These are phyloP conservation scores for Letharia columbiana DNA, from an alignment of 495 filamentous ascomycete genomes.

Conservation along the genomic window DNA sequence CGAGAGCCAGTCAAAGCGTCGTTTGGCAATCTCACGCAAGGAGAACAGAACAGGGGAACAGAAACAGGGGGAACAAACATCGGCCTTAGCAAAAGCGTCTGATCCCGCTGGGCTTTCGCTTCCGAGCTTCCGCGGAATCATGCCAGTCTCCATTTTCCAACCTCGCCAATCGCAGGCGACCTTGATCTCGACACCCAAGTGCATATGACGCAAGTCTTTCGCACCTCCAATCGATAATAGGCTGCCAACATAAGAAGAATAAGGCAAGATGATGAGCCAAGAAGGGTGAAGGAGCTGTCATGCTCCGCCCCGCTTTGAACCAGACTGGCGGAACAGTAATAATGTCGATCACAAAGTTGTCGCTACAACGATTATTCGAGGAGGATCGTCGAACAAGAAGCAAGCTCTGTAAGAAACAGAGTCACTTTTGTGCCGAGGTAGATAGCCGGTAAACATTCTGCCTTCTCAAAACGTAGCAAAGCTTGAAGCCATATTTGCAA, in stretches of 20 bases:
- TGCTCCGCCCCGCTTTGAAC: slow-evolving; percentile 1
- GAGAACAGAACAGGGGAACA: too few relatives aligned
- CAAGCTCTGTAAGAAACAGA: neutral
- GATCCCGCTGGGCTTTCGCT: slow-evolving; percentile 8
- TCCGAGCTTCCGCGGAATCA: slow-evolving; percentile 16
- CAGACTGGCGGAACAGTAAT: slow-evolving; percentile 1
- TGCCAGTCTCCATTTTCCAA: slow-evolving; percentile 7
- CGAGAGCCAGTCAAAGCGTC: slow-evolving; percentile 1
- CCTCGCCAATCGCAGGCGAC: slow-evolving; percentile 17
- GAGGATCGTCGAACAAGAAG: neutral
- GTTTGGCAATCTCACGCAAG: neutral
- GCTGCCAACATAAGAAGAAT: neutral
- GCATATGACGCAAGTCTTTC: neutral
- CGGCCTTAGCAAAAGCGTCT: slow-evolving; percentile 14
- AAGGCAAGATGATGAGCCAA: neutral
- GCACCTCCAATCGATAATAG: neutral
- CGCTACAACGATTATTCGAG: neutral
- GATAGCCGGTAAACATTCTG: neutral
- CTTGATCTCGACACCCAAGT: neutral
- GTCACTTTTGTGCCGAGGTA: neutral
- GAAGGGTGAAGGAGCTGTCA: neutral
- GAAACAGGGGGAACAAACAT: neutral
- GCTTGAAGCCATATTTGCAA: neutral
- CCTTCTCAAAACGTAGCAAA: neutral
- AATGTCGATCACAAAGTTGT: neutral